Evolutionary conservation across 2,329 filamentous ascomycete genomes (phyloP).

Genomic region (Pseudocercospora ulei): DNA sequence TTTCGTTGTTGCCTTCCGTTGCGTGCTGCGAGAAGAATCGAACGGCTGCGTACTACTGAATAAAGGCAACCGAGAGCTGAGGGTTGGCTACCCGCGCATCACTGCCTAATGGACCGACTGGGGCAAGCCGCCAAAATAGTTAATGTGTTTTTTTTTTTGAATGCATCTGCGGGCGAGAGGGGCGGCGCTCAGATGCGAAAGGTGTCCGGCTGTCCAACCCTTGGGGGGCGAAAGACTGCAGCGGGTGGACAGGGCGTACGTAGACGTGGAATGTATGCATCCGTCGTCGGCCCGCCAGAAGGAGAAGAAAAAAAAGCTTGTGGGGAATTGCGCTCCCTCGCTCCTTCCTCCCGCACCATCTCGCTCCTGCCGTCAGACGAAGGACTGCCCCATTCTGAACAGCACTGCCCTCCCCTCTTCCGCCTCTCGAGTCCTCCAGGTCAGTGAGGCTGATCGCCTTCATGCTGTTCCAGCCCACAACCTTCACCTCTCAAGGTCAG

Average conservation of each 20-base stretch:
- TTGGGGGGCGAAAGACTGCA: too few relatives aligned
- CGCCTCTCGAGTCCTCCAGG: neutral
- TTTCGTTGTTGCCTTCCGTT: conserved; percentile 3
- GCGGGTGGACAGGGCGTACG: too few relatives aligned
- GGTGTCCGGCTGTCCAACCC: conserved; percentile 1
- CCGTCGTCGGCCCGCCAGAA: too few relatives aligned
- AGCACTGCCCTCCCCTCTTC: conserved; percentile 2
- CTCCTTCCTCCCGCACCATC: too few relatives aligned
- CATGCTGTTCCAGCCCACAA: conserved; percentile 44
- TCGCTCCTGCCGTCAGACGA: too few relatives aligned
- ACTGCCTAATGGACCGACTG: conserved; percentile 3
- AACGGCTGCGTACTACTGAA: conserved; percentile 4
- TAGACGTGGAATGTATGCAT: too few relatives aligned
- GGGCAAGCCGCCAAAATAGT: conserved; percentile 7
- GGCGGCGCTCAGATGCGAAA: neutral
- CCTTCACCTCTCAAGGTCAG: conserved; percentile 48
- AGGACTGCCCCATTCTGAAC: neutral
- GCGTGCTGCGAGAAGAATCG: neutral
- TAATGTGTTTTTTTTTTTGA: conserved; percentile 11
- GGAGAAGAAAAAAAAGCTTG: too few relatives aligned
- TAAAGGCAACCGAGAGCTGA: neutral
- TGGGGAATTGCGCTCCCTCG: too few relatives aligned
- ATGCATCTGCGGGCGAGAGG: neutral
- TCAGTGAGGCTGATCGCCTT: conserved; percentile 11
- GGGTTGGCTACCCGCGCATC: conserved; percentile 1